Evolutionary conservation across 2,329 filamentous ascomycete species (phyloP), one percentile per base, ranked within the genome.

Genomic region (Pseudopithomyces maydicus): DNA sequence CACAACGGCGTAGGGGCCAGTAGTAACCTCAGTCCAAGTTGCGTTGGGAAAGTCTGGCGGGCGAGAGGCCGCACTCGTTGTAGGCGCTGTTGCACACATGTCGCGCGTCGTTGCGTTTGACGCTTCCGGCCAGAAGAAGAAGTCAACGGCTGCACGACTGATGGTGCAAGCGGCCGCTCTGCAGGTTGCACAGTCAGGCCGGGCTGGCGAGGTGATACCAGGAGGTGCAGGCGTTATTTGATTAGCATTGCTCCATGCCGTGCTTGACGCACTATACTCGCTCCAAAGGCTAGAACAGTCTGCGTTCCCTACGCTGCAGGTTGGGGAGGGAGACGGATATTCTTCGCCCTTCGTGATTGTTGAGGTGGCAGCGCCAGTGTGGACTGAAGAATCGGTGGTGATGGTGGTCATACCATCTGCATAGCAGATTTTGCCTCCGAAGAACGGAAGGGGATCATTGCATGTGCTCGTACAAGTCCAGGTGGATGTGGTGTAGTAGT

Each of bases 111-210:
- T 61, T 2, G 57, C 55, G 45, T 57, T 52, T 2, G 57, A 54
- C 8, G 62, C 57, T 2, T 48, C 33, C 2, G 62, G 62, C 57
- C 57, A 65, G 41, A 52, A 65, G 46, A 59, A 65, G 3, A 65
- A 29, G 20, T 47, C 54, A 41, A 61, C 57, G 1, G 29, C 46
- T 1, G 46, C 58, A 22, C 57, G 57, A 33, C 52, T 46, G 20
- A 65, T 62, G 4, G 60, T 56, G 49, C 62, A 65, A 15, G 22
- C 29, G 3, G 56, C 61, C 2, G 56, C 59, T 14, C 29, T 35
- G 39, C 62, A 64, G 1, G 62, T 59, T 8, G 51, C 54, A 47
- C 62, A 65, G 14, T 47, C 52, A 7, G 62, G 62, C 7, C 53
- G 23, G 1, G 33, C 38, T 2, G 55, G 52, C 23, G 50, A 42